Conservation (phyloP, 1,284 basidiomycete genomes). For the Apiotrichum mycotoxinovorans region DNA sequence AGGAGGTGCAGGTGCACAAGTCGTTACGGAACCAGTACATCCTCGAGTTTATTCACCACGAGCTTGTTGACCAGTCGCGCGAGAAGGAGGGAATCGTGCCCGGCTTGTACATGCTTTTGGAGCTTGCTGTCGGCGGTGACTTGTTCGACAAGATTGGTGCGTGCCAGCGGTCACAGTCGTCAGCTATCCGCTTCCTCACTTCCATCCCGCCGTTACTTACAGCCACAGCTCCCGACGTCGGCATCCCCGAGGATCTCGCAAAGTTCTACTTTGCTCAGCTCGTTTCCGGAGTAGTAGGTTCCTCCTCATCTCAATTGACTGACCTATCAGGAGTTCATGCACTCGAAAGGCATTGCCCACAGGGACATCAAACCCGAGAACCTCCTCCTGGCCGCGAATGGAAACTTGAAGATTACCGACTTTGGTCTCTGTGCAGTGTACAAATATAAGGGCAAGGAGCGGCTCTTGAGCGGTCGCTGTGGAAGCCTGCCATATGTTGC, state of each 20-base stretch:
- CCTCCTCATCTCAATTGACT: neutral
- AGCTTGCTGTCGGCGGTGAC: conserved; percentile 89
- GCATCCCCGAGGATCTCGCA: conserved; percentile 80
- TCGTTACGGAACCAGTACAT: conserved; percentile 77
- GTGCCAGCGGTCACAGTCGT: conserved; percentile 15
- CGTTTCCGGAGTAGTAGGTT: conserved; percentile 62
- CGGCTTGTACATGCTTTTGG: conserved; percentile 87
- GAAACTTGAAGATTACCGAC: conserved; percentile 82
- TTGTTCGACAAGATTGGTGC: conserved; percentile 96
- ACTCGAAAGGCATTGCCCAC: conserved; percentile 86
- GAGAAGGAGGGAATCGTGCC: conserved; percentile 55
- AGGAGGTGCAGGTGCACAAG: conserved; percentile 88
- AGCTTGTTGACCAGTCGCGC: conserved; percentile 67
- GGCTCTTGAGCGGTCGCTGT: conserved; percentile 74
- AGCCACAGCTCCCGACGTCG: conserved; percentile 77
- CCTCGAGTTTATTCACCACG: conserved; percentile 76
- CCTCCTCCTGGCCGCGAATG: conserved; percentile 72
- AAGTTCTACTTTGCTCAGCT: conserved; percentile 90
- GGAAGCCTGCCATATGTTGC: conserved; percentile 95
- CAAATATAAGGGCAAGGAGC: conserved; percentile 79
- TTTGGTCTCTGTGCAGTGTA: conserved; percentile 93
- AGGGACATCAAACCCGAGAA: conserved; percentile 97
- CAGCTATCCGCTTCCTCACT: too few relatives aligned
- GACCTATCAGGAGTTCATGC: conserved; percentile 66
- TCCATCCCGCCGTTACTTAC: too few relatives aligned